Conservation (phyloP, 257 asterid species). For the Buddleja alternifolia region DNA sequence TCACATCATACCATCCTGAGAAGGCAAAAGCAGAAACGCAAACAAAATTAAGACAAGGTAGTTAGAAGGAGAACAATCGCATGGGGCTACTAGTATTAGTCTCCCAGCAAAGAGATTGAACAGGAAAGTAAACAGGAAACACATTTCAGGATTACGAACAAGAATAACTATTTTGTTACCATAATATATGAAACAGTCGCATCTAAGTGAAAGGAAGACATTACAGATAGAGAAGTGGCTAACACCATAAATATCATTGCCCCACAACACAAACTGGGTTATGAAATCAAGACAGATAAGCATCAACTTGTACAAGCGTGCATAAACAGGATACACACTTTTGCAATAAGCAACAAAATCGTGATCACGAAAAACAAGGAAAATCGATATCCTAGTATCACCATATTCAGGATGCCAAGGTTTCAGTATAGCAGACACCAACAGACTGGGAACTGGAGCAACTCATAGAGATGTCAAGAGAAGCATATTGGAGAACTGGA, state of each 20-base stretch:
- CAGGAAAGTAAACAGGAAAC: not conserved
- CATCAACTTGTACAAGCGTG: not conserved
- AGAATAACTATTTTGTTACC: not conserved
- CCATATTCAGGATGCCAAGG: conserved; percentile 25
- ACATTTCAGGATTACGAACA: not conserved
- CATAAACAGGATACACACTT: not conserved
- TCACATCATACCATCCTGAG: conserved; percentile 96
- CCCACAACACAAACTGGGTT: not conserved
- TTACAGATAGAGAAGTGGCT: conserved; percentile 9
- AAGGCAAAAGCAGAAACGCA: conserved; percentile 24
- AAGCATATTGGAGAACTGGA: conserved; percentile 19
- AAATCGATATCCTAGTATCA: conserved; percentile 16
- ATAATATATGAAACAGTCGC: not conserved
- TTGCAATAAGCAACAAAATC: conserved; percentile 1
- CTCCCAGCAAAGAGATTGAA: conserved; percentile 15
- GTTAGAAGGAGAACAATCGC: conserved; percentile 10
- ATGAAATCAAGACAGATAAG: not conserved
- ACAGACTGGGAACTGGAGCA: conserved; percentile 24
- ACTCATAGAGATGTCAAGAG: conserved; percentile 20
- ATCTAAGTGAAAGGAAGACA: not conserved
- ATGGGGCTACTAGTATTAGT: conserved; percentile 18
- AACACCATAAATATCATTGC: conserved; percentile 6
- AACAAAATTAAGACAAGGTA: conserved; percentile 20
- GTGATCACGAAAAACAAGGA: not conserved
- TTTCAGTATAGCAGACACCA: conserved; percentile 26